phyloP scores from a whole-genome alignment of 2,329 filamentous ascomycete species.

The Plenodomus lindquistii region DNA sequence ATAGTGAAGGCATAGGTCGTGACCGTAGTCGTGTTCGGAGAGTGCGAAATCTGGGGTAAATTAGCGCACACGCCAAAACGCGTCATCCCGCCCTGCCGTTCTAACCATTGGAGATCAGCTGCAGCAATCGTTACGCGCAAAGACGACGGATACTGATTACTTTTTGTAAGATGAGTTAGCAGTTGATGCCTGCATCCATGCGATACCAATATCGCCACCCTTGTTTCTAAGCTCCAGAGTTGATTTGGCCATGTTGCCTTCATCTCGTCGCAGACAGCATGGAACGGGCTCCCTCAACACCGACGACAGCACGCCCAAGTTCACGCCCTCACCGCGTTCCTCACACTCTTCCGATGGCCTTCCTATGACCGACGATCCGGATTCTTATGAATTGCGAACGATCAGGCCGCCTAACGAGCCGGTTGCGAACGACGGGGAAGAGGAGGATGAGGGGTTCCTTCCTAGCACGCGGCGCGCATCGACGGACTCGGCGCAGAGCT shows the following conservation, averaged over 20 bases:
- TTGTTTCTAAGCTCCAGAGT: no score
- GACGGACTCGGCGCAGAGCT: slow-evolving; percentile 46
- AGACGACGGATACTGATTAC: background rate
- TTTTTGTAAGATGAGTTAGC: background rate
- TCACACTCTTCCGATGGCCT: slow-evolving; percentile 15
- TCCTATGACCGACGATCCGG: slow-evolving; percentile 12
- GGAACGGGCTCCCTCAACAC: slow-evolving; percentile 24
- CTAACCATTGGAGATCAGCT: background rate
- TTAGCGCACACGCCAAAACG: background rate
- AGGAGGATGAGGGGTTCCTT: slow-evolving; percentile 32
- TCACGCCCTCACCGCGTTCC: slow-evolving; percentile 29
- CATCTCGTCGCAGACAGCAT: slow-evolving; percentile 16
- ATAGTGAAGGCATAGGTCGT: no score
- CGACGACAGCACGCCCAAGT: slow-evolving; percentile 20
- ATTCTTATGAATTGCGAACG: slow-evolving; percentile 31
- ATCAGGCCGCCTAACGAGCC: slow-evolving; percentile 19
- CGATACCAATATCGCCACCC: background rate
- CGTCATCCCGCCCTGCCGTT: background rate
- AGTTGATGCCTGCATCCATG: background rate
- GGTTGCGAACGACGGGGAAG: slow-evolving; percentile 12
- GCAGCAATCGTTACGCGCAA: background rate
- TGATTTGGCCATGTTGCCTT: slow-evolving; percentile 13
- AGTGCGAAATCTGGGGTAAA: background rate
- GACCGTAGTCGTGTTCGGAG: no score
- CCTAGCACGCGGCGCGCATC: slow-evolving; percentile 23